Evolutionary conservation across 805 yeast species (phyloP).

Genomic region (Debaryomyces castellii): DNA sequence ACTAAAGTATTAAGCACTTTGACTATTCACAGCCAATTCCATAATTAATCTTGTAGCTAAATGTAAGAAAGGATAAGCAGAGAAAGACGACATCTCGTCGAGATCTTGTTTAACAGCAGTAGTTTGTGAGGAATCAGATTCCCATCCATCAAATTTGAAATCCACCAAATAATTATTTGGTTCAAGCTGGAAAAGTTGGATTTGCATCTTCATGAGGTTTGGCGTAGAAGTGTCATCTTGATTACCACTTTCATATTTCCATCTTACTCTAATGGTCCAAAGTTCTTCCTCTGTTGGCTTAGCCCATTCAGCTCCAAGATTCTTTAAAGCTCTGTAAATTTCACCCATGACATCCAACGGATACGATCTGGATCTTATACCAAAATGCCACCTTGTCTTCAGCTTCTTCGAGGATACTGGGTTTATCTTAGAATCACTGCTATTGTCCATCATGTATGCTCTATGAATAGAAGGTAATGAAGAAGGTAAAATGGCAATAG

Average conservation of each 20-base stretch:
- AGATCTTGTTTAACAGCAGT: constrained; percentile 31
- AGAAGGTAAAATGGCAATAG: constrained; percentile 90
- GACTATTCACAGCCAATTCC: constrained; percentile 96
- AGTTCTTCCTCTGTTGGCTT: constrained; percentile 91
- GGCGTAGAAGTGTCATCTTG: constrained; percentile 44
- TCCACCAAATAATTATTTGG: constrained; percentile 95
- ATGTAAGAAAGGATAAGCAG: constrained; percentile 94
- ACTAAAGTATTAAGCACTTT: constrained; percentile 34
- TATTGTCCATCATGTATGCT: constrained; percentile 77
- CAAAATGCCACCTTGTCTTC: constrained; percentile 98
- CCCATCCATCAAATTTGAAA: constrained; percentile 98
- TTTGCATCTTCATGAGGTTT: constrained; percentile 94
- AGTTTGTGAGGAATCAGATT: constrained; percentile 25
- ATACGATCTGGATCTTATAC: constrained; percentile 91
- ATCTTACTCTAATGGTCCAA: constrained; percentile 94
- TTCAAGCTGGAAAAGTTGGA: constrained; percentile 91
- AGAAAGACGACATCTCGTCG: constrained; percentile 84
- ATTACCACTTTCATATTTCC: constrained; percentile 69
- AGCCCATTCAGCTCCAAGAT: constrained; percentile 96
- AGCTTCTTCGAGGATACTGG: constrained; percentile 76
- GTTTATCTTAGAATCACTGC: constrained; percentile 31
- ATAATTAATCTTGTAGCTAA: constrained; percentile 88
- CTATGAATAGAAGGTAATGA: constrained; percentile 93
- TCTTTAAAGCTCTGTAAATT: constrained; percentile 89
- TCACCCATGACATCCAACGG: constrained; percentile 99